phyloP scores from a whole-genome alignment of 805 yeast genomes.

The Yamadazyma endophytica region DNA sequence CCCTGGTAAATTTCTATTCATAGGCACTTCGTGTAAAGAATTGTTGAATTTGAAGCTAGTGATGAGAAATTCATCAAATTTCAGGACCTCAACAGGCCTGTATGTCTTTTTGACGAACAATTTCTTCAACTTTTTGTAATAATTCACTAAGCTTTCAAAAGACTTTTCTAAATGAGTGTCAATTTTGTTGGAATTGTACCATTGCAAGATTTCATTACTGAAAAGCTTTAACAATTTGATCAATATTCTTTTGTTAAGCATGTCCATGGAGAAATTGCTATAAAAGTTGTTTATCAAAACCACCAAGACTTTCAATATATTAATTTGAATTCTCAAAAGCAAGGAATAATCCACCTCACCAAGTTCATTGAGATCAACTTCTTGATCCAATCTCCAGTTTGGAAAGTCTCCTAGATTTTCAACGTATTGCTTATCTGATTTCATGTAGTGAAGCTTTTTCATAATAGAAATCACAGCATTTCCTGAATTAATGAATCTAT shows the following conservation, averaged over 20 bases:
- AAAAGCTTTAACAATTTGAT: conserved; percentile 62
- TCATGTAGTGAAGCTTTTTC: conserved; percentile 24
- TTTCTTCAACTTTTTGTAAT: conserved; percentile 65
- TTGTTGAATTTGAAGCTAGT: conserved; percentile 41
- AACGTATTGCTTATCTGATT: conserved; percentile 9
- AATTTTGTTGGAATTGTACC: conserved; percentile 42
- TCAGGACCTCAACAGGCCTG: conserved; percentile 49
- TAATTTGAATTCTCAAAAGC: conserved; percentile 75
- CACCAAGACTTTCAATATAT: conserved; percentile 71
- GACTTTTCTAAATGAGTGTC: conserved; percentile 28
- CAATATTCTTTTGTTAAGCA: conserved; percentile 54
- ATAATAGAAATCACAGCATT: conserved; percentile 42
- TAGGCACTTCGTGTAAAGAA: conserved; percentile 42
- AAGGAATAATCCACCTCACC: conserved; percentile 59
- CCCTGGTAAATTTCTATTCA: conserved; percentile 43
- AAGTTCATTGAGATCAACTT: conserved; percentile 33
- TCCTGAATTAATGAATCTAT: conserved; percentile 39
- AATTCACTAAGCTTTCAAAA: conserved; percentile 36
- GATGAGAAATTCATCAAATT: conserved; percentile 32
- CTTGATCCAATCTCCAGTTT: conserved; percentile 50
- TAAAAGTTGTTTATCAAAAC: conserved; percentile 71
- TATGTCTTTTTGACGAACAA: conserved; percentile 66
- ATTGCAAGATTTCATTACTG: conserved; percentile 59
- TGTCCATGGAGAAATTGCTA: conserved; percentile 67
- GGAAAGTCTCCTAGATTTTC: conserved; percentile 10